Evolutionary conservation across 2,329 filamentous ascomycete genomes (phyloP), one percentile per base, ranked within the genome.

Genomic region (Alternaria triticina): DNA sequence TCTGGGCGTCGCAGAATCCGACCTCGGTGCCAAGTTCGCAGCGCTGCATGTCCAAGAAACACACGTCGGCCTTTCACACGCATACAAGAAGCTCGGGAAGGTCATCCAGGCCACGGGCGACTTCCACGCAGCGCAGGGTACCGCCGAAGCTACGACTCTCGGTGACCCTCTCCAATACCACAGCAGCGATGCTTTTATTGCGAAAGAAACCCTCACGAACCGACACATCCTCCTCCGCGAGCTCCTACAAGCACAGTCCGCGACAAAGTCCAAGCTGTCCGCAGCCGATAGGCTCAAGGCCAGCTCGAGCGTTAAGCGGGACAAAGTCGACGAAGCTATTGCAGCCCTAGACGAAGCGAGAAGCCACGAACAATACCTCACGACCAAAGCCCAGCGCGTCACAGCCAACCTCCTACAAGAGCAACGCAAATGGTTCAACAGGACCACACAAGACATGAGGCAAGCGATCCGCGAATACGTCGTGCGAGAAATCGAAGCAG

Each of bases 291-390:
- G 96, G 47, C 86, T 99, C 64, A 97, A 96, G 77, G 89, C 90
- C 17, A 93, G 90, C 79, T 91, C 92, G 15, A 96, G 90, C 61
- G 94, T 99, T 36, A 91, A 93, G 66, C 88, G 91, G 36, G 96
- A 99, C 77, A 99, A 98, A 83, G 96, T 98, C 27, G 96, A 99
- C 78, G 96, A 99, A 81, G 96, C 96, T n/a, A 96, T 99, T 74
- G 87, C 89, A 17, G 88, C 93, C 5, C 86, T 98, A 5, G 94
- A 97, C 67, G 96, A 98, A 76, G 96, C 96, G 5, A 87, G 91
- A 59, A 90, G 87, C 67, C 89, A 92, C 70, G 96, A 99, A 81
- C 84, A 89, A 13, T 92, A 94, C 74, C 87, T 99, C 23, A 88
- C 89, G 64, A 89, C 92, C 72, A 97, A 97, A 83, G 96, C 94